phyloP scores from a whole-genome alignment of 306 rosid species.

The Ormosia semicastrata region DNA sequence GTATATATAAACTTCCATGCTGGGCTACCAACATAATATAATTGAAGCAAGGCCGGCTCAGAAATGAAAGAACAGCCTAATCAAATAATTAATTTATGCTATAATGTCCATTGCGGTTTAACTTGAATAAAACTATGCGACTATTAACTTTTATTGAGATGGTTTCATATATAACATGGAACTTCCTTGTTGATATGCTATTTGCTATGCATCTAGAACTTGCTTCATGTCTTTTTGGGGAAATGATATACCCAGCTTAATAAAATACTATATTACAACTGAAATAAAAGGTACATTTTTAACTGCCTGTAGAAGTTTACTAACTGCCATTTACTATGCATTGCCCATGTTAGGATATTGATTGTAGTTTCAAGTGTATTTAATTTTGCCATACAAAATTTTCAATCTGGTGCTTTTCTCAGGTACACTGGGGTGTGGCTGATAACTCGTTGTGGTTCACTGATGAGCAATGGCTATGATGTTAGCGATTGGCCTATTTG shows the following conservation, averaged over 20 bases:
- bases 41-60: background rate
- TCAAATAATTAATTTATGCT: background rate
- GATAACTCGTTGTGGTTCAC: slow-evolving; percentile 59
- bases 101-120: background rate
- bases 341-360: background rate
- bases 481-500: slow-evolving; percentile 51
- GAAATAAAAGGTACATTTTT: background rate
- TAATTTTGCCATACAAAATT: background rate
- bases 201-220: background rate
- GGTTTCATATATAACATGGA: background rate
- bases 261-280: background rate
- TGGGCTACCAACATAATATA: background rate
- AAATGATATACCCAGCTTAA: background rate
- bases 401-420: slow-evolving; percentile 11
- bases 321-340: background rate
- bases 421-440: slow-evolving; percentile 83
- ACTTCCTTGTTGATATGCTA: background rate
- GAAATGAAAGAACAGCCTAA: background rate
- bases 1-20: background rate
- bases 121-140: background rate
- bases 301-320: background rate
- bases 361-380: background rate
- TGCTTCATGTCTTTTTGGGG: background rate
- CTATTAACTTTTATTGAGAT: background rate
- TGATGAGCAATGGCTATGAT: slow-evolving; percentile 44